phyloP scores from a whole-genome alignment of 2,329 filamentous ascomycete genomes.

The Aureobasidium musti region DNA sequence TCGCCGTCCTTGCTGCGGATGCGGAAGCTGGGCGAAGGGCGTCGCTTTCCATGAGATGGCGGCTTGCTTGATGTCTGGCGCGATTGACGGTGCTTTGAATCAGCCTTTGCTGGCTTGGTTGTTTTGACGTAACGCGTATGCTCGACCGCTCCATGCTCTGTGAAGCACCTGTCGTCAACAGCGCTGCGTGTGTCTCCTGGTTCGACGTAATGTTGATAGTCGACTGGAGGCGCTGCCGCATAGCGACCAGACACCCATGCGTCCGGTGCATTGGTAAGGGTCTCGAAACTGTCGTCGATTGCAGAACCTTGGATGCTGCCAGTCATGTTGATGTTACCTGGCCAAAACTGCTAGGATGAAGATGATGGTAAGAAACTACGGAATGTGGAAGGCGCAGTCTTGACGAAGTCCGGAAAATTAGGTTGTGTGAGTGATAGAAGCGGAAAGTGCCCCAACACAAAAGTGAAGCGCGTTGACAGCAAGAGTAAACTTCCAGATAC shows the following conservation, averaged over 20 bases:
- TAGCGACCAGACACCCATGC: constrained; percentile 9
- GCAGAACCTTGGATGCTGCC: constrained; percentile 21
- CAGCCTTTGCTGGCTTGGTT: neutral
- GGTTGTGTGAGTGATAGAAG: neutral
- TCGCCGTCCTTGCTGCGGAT: constrained; percentile 33
- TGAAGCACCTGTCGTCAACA: constrained; percentile 24
- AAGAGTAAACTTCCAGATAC: neutral
- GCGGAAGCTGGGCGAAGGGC: constrained; percentile 13
- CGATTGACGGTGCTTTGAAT: neutral
- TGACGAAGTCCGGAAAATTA: neutral
- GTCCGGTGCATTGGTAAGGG: constrained; percentile 15
- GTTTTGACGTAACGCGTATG: neutral
- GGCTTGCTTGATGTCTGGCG: neutral
- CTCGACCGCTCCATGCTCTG: constrained; percentile 1
- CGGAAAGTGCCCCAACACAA: neutral
- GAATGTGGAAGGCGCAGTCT: neutral
- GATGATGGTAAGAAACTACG: neutral
- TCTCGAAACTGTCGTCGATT: constrained; percentile 27
- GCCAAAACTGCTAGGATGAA: neutral
- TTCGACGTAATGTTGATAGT: constrained; percentile 25
- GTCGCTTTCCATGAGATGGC: constrained; percentile 11
- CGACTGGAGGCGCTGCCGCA: neutral
- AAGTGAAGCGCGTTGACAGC: neutral
- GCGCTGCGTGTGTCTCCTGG: constrained; percentile 25
- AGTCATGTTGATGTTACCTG: constrained; percentile 7